Conservation (phyloP, 1,284 basidiomycete genomes). For the Sporisorium reilianum region DNA sequence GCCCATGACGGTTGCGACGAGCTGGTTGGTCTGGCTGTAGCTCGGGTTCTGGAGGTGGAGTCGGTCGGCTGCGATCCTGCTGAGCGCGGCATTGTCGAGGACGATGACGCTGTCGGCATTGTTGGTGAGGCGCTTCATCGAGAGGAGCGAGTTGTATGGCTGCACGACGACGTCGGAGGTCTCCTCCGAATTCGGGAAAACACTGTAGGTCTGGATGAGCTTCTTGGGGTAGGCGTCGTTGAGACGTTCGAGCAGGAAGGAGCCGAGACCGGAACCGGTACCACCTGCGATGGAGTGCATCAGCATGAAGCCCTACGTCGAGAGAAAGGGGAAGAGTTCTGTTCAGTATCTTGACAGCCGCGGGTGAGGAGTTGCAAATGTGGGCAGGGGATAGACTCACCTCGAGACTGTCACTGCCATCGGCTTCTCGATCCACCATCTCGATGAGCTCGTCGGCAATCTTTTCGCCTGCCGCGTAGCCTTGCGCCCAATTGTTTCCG, state of each 20-base stretch:
- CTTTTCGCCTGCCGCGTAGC: slow-evolving; percentile 83
- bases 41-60: slow-evolving; percentile 90
- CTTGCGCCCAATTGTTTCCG: slow-evolving; percentile 98
- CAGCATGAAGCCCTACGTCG: slow-evolving; percentile 92
- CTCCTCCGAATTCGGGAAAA: slow-evolving; percentile 83
- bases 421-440: slow-evolving; percentile 98
- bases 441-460: slow-evolving; percentile 98
- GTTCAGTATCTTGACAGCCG: neutral
- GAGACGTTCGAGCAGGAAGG: slow-evolving; percentile 92
- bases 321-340: neutral
- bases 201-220: slow-evolving; percentile 98
- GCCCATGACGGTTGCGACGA: slow-evolving; percentile 71
- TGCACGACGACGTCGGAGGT: slow-evolving; percentile 77
- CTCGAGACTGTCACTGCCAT: slow-evolving; percentile 97
- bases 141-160: slow-evolving; percentile 95
- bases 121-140: slow-evolving; percentile 92
- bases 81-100: slow-evolving; percentile 93
- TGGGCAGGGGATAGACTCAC: slow-evolving; percentile 71
- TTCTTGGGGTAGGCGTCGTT: slow-evolving; percentile 99
- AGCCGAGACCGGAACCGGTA: slow-evolving; percentile 96
- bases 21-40: slow-evolving; percentile 76
- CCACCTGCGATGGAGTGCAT: slow-evolving; percentile 99
- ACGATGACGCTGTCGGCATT: slow-evolving; percentile 98
- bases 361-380: too few species aligned
- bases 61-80: slow-evolving; percentile 90